Evolutionary conservation across 805 yeast species (phyloP), one percentile per base, ranked within the genome.

Genomic region (Suhomyces canberraensis): DNA sequence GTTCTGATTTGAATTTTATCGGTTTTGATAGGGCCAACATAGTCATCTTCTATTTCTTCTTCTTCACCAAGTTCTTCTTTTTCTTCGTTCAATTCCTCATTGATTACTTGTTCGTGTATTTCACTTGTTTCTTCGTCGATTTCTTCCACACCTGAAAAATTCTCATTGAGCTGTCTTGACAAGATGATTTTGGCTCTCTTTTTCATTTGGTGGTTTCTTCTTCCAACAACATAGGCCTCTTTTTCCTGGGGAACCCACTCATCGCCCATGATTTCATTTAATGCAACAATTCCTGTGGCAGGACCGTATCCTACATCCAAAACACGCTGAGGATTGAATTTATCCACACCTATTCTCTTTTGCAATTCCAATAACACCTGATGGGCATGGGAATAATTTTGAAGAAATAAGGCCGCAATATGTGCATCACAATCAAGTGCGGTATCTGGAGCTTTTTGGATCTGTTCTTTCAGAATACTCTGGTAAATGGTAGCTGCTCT

Each of bases 271-370:
- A 90, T 50, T 50, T 89, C 96, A 52, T 90, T 87, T 35, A 89
- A 65, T 0, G 95, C 98, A 11, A 90, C 62, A 68, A 93, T 79
- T 2, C 97, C 97, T 0, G 95, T 82, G 2, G 88, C 91, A 1
- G 98, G 98, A 0, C 98, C 98, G 53, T 73, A 80, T 0, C 96
- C 91, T 11, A 87, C 76, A 51, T 87, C 95, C 33, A 93, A 66
- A 0, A 93, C 76, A 4, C 76, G 66, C 19, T 71, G 52, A 0
- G 97, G 97, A 16, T 58, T 58, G 64, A 88, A 85, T 32, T 53
- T 51, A 0, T 63, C 64, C 5, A 54, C 60, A 0, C 80, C 83
- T 15, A 71, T 56, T 27, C 90, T 66, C 29, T 60, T 56, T 46
- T 76, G 69, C 24, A 89, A 61, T 47, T 91, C 98, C 18, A 56